phyloP scores from a whole-genome alignment of 257 asterid genomes.

The Solanum medicagineum region DNA sequence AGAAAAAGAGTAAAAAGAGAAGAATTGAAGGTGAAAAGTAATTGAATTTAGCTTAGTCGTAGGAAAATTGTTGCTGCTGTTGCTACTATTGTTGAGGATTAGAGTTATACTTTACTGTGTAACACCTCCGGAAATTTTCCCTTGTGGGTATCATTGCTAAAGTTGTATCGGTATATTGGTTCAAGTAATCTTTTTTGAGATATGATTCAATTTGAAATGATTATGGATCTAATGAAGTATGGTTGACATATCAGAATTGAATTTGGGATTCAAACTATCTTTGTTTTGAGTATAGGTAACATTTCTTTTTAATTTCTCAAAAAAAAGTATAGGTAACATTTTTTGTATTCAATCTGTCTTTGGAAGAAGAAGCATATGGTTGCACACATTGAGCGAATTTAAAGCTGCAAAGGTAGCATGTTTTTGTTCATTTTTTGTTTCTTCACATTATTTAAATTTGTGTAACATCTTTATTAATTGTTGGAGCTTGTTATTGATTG shows the following conservation, averaged over 20 bases:
- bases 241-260: not conserved
- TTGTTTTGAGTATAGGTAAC: not conserved
- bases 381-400: not conserved
- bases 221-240: not conserved
- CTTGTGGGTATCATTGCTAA: not conserved
- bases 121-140: not conserved
- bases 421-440: not conserved
- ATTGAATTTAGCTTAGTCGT: not conserved
- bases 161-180: not conserved
- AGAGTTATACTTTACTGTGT: not conserved
- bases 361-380: not conserved
- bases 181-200: not conserved
- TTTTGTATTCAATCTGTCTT: not conserved
- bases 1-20: constrained; percentile 22
- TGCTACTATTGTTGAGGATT: not conserved
- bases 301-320: not conserved
- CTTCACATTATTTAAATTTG: not conserved
- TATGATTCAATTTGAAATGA: not conserved
- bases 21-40: constrained; percentile 8
- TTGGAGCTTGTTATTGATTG: not conserved
- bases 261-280: not conserved
- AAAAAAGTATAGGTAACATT: not conserved
- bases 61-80: not conserved
- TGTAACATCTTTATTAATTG: not conserved
- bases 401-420: not conserved